Conservation (phyloP, 192 early-diverging fungal genomes). For the Coemansia sp. region DNA sequence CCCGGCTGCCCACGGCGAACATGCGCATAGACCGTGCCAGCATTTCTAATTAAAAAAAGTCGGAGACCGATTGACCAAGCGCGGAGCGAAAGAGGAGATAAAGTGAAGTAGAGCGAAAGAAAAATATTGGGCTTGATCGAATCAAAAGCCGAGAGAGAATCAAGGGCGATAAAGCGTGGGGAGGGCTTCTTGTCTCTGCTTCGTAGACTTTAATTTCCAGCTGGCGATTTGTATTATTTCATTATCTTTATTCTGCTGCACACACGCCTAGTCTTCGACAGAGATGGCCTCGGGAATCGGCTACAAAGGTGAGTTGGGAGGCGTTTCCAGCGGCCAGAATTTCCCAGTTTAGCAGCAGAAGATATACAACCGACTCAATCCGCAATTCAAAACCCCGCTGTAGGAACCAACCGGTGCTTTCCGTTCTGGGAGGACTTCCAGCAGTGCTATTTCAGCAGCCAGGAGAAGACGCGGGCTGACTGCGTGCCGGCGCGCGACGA, state of each 20-base stretch:
- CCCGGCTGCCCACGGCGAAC: not conserved
- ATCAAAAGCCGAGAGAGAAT: not conserved
- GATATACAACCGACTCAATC: no score
- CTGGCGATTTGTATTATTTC: no score
- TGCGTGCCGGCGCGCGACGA: conserved; percentile 82
- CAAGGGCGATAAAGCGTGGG: not conserved
- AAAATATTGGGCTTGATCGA: not conserved
- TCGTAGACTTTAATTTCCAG: not conserved
- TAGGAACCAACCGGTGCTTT: conserved; percentile 90
- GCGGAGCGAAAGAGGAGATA: no score
- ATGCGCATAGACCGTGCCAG: not conserved
- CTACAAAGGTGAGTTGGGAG: conserved; percentile 29
- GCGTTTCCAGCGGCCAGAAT: not conserved
- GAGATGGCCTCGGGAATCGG: conserved; percentile 49
- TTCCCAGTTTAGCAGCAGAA: no score
- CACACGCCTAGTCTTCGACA: not conserved
- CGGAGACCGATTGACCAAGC: no score
- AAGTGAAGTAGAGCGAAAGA: no score
- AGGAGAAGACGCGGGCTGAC: conserved; percentile 69
- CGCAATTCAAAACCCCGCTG: not conserved
- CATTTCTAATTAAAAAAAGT: no score
- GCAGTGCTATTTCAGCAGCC: conserved; percentile 76
- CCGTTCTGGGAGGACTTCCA: conserved; percentile 96
- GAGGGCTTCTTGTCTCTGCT: not conserved
- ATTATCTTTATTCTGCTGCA: no score